A percentile compares a stretch with the other conserved stretches of the same genome.
Evolutionary conservation across 257 asterid species (phyloP).

Genomic region (Parsonsia alboflavescens): DNA sequence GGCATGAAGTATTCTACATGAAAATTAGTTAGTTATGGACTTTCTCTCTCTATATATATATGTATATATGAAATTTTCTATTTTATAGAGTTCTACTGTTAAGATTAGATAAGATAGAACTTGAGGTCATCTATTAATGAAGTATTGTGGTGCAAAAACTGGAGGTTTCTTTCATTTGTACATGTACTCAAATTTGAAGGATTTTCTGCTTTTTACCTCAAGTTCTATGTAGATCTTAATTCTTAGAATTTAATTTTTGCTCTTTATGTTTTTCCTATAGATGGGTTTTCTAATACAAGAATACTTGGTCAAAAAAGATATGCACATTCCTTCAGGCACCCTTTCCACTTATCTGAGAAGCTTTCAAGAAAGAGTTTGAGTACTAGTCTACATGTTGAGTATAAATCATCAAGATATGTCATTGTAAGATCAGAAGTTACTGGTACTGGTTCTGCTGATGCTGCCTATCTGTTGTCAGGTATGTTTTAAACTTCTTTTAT

Average conservation of each 20-base stretch:
- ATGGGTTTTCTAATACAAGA: constrained; percentile 27
- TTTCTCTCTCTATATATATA: not conserved
- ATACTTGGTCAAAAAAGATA: constrained; percentile 22
- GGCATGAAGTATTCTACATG: not conserved
- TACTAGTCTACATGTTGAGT: constrained; percentile 22
- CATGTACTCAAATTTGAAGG: not conserved
- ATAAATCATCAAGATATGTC: constrained; percentile 38
- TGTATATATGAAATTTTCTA: not conserved
- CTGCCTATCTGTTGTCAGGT: constrained; percentile 66
- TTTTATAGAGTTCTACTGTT: not conserved
- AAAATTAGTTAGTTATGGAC: too few species aligned
- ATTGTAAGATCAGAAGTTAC: constrained; percentile 67
- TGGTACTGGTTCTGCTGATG: constrained; percentile 58
- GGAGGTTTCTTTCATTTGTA: not conserved
- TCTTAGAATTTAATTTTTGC: not conserved
- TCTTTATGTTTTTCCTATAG: constrained; percentile 24
- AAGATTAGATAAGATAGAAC: not conserved
- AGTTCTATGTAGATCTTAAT: not conserved
- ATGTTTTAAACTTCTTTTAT: constrained; percentile 13
- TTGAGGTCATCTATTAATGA: not conserved
- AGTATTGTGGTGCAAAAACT: not conserved
- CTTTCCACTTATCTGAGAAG: constrained; percentile 29
- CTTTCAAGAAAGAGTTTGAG: constrained; percentile 22
- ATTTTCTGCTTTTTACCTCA: not conserved
- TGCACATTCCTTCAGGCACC: constrained; percentile 26